Conservation (phyloP, 2,329 filamentous ascomycete species). For the Pyricularia pennisetigena region DNA sequence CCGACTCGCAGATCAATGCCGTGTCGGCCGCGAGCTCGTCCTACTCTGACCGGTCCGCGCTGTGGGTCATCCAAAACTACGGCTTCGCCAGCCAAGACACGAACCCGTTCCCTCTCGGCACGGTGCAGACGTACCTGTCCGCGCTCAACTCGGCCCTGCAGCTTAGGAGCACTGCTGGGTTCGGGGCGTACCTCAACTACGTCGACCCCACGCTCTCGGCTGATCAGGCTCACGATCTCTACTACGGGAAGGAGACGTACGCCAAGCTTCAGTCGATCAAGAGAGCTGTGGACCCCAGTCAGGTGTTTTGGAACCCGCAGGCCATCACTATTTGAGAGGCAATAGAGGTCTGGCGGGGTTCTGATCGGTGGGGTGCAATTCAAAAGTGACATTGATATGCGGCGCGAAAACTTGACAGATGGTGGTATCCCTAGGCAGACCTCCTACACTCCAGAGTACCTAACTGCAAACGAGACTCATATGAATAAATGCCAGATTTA, state of each 20-base stretch:
- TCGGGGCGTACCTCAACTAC: slow-evolving; percentile 44
- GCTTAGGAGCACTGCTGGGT: slow-evolving; percentile 18
- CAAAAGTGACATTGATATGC: not conserved
- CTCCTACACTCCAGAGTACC: not conserved
- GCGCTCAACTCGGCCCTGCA: slow-evolving; percentile 25
- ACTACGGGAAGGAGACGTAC: slow-evolving; percentile 31
- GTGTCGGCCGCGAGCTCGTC: slow-evolving; percentile 18
- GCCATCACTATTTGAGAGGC: slow-evolving; percentile 8
- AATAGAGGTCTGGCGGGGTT: not conserved
- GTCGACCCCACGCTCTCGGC: slow-evolving; percentile 36
- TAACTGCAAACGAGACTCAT: not conserved
- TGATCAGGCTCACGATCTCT: slow-evolving; percentile 36
- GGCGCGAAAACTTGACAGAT: not conserved
- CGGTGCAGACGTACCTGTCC: slow-evolving; percentile 27
- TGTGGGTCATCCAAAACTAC: slow-evolving; percentile 40
- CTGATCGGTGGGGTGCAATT: not conserved
- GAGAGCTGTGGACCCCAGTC: slow-evolving; percentile 25
- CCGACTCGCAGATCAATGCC: slow-evolving; percentile 25
- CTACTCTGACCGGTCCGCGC: slow-evolving; percentile 30
- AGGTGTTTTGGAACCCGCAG: slow-evolving; percentile 31
- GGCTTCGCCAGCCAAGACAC: slow-evolving; percentile 20
- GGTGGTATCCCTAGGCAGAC: not conserved
- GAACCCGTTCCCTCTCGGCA: slow-evolving; percentile 19
- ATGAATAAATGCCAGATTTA: not conserved
- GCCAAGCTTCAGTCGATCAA: slow-evolving; percentile 26